Conservation (phyloP, 257 asterid genomes). For the Solanum lycopersicoides region DNA sequence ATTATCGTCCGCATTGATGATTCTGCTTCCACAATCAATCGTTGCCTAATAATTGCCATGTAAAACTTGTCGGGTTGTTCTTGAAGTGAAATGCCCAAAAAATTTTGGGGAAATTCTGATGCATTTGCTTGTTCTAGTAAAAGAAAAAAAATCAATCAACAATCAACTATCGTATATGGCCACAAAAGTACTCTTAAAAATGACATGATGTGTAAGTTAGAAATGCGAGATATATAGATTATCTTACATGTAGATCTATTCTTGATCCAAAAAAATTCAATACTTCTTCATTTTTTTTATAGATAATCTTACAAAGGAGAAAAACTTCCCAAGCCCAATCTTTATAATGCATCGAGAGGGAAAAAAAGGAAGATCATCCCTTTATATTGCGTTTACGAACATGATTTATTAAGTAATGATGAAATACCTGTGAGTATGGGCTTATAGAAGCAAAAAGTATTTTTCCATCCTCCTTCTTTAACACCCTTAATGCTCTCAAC, state of each 20-base stretch:
- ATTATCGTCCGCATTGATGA: slow-evolving; percentile 62
- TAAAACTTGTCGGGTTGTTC: slow-evolving; percentile 75
- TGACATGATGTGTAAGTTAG: not conserved
- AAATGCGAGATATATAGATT: not conserved
- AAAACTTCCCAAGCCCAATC: not conserved
- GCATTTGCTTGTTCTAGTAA: slow-evolving; percentile 40
- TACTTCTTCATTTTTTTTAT: not conserved
- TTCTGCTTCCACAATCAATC: slow-evolving; percentile 76
- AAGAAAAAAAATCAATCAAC: not conserved
- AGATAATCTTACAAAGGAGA: not conserved
- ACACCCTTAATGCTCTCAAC: too few relatives aligned
- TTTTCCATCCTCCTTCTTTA: too few relatives aligned
- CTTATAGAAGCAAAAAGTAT: too few relatives aligned
- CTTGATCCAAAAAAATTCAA: not conserved
- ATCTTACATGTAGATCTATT: not conserved
- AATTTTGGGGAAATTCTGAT: slow-evolving; percentile 67
- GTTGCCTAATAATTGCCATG: slow-evolving; percentile 69
- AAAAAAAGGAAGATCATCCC: too few relatives aligned
- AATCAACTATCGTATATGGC: not conserved
- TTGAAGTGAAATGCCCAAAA: slow-evolving; percentile 74
- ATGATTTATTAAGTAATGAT: too few relatives aligned
- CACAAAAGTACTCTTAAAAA: not conserved
- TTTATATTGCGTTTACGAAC: too few relatives aligned
- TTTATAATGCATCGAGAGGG: not conserved
- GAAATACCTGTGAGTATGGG: too few relatives aligned